These are phyloP conservation scores for Nakazawaea ernobii DNA, from an alignment of 805 yeast genomes.

Conservation along the genomic window DNA sequence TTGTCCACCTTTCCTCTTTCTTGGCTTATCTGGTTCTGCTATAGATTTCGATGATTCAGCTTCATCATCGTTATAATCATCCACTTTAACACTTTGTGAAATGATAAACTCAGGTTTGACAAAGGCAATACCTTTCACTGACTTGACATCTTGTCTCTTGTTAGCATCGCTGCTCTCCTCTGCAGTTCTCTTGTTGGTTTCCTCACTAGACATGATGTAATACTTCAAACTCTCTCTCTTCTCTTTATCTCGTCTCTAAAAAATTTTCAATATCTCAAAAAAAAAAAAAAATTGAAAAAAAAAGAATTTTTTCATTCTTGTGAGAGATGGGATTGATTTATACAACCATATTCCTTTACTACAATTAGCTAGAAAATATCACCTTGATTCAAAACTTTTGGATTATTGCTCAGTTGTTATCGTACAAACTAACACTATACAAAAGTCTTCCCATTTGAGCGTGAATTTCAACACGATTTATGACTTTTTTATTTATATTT, in stretches of 20 bases:
- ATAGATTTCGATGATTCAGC: conserved; percentile 39
- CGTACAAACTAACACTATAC: too few species aligned
- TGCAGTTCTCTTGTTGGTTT: conserved; percentile 7
- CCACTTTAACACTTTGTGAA: conserved; percentile 13
- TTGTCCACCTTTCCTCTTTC: conserved; percentile 61
- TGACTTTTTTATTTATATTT: too few species aligned
- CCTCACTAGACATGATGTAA: background rate
- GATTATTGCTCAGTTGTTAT: too few species aligned
- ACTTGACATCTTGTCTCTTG: conserved; percentile 14
- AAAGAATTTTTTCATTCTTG: background rate
- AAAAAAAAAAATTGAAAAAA: background rate
- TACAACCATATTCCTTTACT: too few species aligned
- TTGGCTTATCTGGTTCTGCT: conserved; percentile 18
- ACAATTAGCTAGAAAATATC: too few species aligned
- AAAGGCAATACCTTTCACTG: conserved; percentile 62
- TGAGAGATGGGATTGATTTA: background rate
- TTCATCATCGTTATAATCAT: conserved; percentile 36
- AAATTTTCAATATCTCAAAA: background rate
- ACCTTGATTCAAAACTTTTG: too few species aligned
- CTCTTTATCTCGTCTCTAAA: background rate
- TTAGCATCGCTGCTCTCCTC: conserved; percentile 7
- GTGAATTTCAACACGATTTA: too few species aligned
- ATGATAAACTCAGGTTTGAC: conserved; percentile 68
- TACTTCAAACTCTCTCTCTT: background rate
- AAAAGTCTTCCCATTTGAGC: too few species aligned